Evolutionary conservation across 768 basidiomycete species (phyloP), one percentile per base, ranked within the genome.

Genomic region (Pleurotus cornucopiae): DNA sequence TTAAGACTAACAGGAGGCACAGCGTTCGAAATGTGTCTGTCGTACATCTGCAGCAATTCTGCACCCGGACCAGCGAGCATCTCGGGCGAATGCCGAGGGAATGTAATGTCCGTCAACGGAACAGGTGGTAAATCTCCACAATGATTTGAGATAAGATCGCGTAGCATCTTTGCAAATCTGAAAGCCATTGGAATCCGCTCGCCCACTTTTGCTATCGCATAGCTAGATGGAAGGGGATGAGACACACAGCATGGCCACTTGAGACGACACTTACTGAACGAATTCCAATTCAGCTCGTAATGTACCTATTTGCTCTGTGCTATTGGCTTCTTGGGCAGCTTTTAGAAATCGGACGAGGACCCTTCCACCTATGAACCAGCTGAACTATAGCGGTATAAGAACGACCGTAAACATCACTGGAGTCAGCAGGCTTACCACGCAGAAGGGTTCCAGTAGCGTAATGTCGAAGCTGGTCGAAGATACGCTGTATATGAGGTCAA

Each of bases 391-490:
- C 30, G 16, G 30, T 5, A 49, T 55, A 55, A 46, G 30, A 11
- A 34, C 30, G 30, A 11, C 23, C 25, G 54, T 26, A 23, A 43
- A 14, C 56, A 5, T 3, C 2, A 51, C 26, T 26, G 48, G 21
- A 52, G 39, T n/a, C 47, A 37, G 54, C 48, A 7, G 57, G 59
- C 81, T 64, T 65, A 88, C 88, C 58, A 84, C 76, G 61, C 83
- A 84, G 61, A 88, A 87, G n/a, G 80, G 74, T 61, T 89, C 88
- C 37, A 89, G 64, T 2, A 88, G 73, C 4, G 85, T 82, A 14
- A 89, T 76, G 62, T 90, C 88, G 62, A 78, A 89, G 58, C 84
- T 89, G 0, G 89, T 89, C 5, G 85, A 83, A 66, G 77, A 81
- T 23, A 89, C 76, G 13, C 71, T 74, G 63, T 88, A 86, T 38